Base-by-base conservation (phyloP, 352 stramenopile genomes). In the Halophytophthora polymorphica region DNA sequence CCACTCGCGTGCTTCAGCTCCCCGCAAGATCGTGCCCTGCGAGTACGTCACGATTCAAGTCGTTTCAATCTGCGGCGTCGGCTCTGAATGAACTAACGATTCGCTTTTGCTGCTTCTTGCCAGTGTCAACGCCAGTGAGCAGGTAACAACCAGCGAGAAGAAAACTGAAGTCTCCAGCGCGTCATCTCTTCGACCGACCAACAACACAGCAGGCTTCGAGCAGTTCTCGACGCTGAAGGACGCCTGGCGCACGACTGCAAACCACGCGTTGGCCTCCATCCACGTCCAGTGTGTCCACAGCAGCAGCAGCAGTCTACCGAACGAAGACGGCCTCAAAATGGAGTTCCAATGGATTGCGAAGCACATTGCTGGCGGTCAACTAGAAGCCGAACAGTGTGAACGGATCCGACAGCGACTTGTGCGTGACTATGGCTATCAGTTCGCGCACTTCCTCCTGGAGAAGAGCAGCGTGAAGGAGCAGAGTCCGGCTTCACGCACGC, bases 191-290 rank as follows among this genome's bases (percentile, higher is more conserved):
- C 29, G 33, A 2, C 11, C 33, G 13, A 45, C 21, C 33, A 46
- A 14, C 22, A 39, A 50, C 22, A 46, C 22, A 31, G 4, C 58
- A 31, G 52, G 40, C 0, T 56, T 59, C 50, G 59, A 56, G 7
- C 50, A 61, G 15, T 66, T 56, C n/a, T 51, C 55, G 8, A 77
- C 64, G 7, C 43, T 56, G 23, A 58, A 74, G 6, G 60, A 69
- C 8, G 72, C 77, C n/a, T 88, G 77, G 77, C 55, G 53, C 40
- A 42, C 74, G 19, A 82, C 74, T 12, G 72, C 72, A 7, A 72
- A 83, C 48, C 66, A 80, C 40, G 65, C 56, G 6, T 46, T 88
- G 11, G 77, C 77, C 22, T 76, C 69, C 1, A 44, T 69, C 4
- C 69, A 69, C 10, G 41, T 73, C 8, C 38, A 45, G 31, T 54